phyloP scores from a whole-genome alignment of 1,284 basidiomycete species.

The Trichosporon asahii region DNA sequence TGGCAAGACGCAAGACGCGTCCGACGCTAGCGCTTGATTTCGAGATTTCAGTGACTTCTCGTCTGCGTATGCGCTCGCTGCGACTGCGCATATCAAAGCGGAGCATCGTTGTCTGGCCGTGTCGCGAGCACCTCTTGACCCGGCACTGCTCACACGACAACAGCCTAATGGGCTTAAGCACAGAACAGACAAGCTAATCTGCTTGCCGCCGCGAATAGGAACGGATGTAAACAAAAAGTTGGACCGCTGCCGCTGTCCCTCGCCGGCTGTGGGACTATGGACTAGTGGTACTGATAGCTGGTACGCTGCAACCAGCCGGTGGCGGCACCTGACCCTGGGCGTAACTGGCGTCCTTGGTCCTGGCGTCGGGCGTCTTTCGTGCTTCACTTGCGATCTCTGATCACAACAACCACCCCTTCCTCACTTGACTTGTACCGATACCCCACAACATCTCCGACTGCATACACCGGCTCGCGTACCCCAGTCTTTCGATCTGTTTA shows the following conservation, averaged over 20 bases:
- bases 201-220: background rate
- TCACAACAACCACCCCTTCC: background rate
- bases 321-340: slow-evolving; percentile 1
- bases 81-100: too few relatives aligned
- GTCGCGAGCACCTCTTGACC: too few relatives aligned
- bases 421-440: background rate
- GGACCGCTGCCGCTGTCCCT: background rate
- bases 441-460: background rate
- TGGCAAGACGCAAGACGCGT: background rate
- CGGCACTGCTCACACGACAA: background rate
- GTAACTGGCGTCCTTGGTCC: too few relatives aligned
- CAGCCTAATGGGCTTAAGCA: background rate
- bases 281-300: background rate
- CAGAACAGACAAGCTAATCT: background rate
- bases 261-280: background rate
- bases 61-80: background rate
- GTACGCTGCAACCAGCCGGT: background rate
- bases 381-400: background rate
- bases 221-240: background rate
- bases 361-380: background rate
- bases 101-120: too few relatives aligned
- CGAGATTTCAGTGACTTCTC: background rate
- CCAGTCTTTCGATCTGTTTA: background rate
- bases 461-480: background rate
- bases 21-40: background rate